Evolutionary conservation across 768 basidiomycete genomes (phyloP), one percentile per base, ranked within the genome.

Genomic region (Myochromella boudieri): DNA sequence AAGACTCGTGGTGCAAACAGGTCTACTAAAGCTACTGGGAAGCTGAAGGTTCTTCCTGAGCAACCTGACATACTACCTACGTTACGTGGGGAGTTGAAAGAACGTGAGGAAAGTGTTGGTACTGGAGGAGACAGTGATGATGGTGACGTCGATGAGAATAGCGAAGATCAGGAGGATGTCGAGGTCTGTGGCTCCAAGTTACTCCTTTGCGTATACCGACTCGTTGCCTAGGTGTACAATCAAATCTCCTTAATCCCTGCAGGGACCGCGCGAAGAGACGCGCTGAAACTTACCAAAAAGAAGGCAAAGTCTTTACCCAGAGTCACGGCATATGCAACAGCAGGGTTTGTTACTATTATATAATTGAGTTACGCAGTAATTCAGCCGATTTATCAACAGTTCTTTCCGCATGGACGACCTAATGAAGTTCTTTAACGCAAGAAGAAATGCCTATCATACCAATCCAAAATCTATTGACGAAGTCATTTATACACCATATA

Each of bases 251-350:
- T 91, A 26, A 97, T 97, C 42, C 94, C 95, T 2, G 92, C 91
- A 36, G 95, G 95, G 3, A 92, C 94, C 17, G 95, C 95, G 6
- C 82, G 92, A 33, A 77, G 91, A 49, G 95, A 97, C 70, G 95
- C 95, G 2, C 68, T 93, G 51, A 84, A 76, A 48, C 66, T 97
- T 54, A 97, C 94, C 2, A 95, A 97, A 71, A 94, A 90, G 71
- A 95, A 95, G 63, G 92, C 93, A 2, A 95, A 94, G 62, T 84
- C 82, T 10, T 65, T 97, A 10, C 94, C 94, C 25, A 72, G 95
- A 57, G 95, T 95, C n/a, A 97, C 95, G 2, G 95, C 94, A 4
- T 97, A 95, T 66, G 92, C 94, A 34, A 97, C 93, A 12, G 91
- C 94, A 25, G 85, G 79, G 94, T 94, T 65, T 56, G 74, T 68